These are phyloP conservation scores for Monilinia laxa DNA, from an alignment of 2,329 filamentous ascomycete species.

Conservation along the genomic window DNA sequence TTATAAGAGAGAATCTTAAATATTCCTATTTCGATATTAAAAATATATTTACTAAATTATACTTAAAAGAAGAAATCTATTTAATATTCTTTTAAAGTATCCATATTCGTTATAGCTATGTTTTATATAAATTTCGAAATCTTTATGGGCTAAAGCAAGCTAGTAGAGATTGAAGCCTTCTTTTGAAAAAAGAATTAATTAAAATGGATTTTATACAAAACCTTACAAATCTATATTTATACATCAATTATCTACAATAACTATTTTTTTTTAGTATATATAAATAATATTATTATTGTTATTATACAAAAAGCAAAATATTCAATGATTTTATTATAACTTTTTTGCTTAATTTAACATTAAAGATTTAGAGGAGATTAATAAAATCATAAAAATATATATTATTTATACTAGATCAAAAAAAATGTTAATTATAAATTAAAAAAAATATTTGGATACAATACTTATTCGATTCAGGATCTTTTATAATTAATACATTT, in stretches of 20 bases:
- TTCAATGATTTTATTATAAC: background rate
- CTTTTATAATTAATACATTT: background rate
- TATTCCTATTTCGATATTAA: too few species aligned
- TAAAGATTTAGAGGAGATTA: background rate
- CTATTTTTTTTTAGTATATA: background rate
- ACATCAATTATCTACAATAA: background rate
- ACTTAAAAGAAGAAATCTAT: background rate
- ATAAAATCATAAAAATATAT: too few species aligned
- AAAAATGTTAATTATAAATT: too few species aligned
- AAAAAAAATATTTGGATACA: too few species aligned
- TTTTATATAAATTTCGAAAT: background rate
- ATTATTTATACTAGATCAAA: too few species aligned
- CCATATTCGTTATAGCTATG: rapidly evolving
- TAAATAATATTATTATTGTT: background rate
- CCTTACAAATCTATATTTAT: background rate
- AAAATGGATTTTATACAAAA: too few species aligned
- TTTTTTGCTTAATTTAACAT: background rate
- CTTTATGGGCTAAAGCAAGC: background rate
- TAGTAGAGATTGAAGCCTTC: background rate
- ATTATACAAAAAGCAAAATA: background rate
- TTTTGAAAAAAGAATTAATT: background rate
- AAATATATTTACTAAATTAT: background rate
- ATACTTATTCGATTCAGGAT: background rate
- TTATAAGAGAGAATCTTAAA: too few species aligned
- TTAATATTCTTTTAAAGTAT: background rate